Percentiles rank a stretch among this genome's conserved stretches.
Evolutionary conservation across 2,329 filamentous ascomycete genomes (phyloP).

Genomic region (Aspergillus tubingensis): DNA sequence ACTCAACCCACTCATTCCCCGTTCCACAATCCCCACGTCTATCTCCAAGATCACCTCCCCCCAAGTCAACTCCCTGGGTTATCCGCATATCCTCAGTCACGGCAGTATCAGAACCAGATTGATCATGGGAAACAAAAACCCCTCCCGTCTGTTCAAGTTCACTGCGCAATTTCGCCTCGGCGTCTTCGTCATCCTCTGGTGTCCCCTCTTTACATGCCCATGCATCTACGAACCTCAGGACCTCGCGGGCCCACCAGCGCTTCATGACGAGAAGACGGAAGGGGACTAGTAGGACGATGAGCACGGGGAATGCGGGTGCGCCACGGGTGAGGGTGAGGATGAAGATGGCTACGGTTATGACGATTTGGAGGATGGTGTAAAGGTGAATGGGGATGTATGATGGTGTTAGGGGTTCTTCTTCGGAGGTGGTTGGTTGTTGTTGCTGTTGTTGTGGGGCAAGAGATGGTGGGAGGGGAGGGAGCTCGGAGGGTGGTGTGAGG

Average conservation of each 20-base stretch:
- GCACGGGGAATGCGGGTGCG: slow-evolving; percentile 63
- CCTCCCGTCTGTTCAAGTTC: background rate
- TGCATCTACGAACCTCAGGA: slow-evolving; percentile 54
- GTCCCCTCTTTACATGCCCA: slow-evolving; percentile 56
- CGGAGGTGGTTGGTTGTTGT: background rate
- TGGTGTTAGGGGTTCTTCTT: slow-evolving; percentile 21
- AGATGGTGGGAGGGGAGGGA: slow-evolving; percentile 49
- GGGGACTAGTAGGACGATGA: slow-evolving; percentile 66
- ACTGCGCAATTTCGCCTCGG: slow-evolving; percentile 9
- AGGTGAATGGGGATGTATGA: slow-evolving; percentile 59
- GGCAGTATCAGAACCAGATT: background rate
- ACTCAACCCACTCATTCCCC: slow-evolving; percentile 2
- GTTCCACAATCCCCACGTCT: background rate
- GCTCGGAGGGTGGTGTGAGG: slow-evolving; percentile 56
- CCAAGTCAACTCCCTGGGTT: background rate
- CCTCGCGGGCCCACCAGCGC: slow-evolving; percentile 60
- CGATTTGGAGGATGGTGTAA: slow-evolving; percentile 61
- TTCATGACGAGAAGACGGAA: slow-evolving; percentile 64
- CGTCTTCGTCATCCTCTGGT: slow-evolving; percentile 52
- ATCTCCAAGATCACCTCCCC: background rate
- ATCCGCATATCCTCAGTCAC: background rate
- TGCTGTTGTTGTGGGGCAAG: slow-evolving; percentile 15
- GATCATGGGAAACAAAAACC: background rate
- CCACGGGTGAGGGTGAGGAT: slow-evolving; percentile 64
- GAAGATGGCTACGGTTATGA: slow-evolving; percentile 63